These are phyloP conservation scores for Candida adriatica DNA, from an alignment of 805 yeast genomes.

Conservation along the genomic window DNA sequence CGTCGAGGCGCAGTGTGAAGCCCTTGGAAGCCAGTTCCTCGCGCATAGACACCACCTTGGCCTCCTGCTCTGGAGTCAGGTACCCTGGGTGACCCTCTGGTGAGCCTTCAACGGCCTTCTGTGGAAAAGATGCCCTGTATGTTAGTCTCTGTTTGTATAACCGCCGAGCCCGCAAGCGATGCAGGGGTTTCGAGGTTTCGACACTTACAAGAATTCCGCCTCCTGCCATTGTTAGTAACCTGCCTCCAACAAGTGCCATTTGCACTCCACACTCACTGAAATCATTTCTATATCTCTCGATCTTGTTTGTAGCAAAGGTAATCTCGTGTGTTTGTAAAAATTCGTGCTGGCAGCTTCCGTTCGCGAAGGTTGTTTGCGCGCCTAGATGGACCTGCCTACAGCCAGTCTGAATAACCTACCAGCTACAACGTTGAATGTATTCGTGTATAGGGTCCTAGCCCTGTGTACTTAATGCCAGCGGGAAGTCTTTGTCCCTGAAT, in stretches of 20 bases:
- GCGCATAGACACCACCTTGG: slow-evolving; percentile 51
- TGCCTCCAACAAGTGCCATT: no score
- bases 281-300: no score
- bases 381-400: no score
- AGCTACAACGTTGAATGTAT: no score
- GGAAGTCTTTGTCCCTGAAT: no score
- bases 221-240: slow-evolving; percentile 11
- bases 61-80: slow-evolving; percentile 61
- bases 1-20: slow-evolving; percentile 75
- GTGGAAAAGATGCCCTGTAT: slow-evolving; percentile 53
- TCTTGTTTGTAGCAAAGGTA: no score
- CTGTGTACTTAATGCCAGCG: no score
- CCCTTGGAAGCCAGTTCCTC: slow-evolving; percentile 54
- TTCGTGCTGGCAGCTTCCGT: not conserved
- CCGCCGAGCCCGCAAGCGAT: no score
- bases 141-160: slow-evolving; percentile 3
- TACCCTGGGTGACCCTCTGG: slow-evolving; percentile 80
- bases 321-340: no score
- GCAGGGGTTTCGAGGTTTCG: no score
- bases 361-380: not conserved
- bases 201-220: slow-evolving; percentile 14
- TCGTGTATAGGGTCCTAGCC: no score
- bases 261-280: slow-evolving; percentile 10
- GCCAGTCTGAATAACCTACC: no score
- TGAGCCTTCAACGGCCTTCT: slow-evolving; percentile 51